These are phyloP conservation scores for Pouteria glomerata DNA, from an alignment of 148 eudicot species.

Conservation along the genomic window DNA sequence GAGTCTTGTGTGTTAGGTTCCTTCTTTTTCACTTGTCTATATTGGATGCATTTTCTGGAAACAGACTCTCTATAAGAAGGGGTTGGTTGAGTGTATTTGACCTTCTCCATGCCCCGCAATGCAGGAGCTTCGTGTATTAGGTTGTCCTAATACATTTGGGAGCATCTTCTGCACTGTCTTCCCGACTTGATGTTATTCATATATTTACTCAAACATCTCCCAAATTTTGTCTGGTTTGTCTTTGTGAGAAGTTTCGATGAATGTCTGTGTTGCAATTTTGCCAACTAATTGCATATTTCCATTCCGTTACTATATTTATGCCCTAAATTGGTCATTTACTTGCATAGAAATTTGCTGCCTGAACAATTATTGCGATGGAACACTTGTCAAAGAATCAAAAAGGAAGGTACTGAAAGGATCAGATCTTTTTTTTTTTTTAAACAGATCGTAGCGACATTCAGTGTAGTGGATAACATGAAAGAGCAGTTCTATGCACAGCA, in stretches of 20 bases:
- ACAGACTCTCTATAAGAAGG: too few species aligned
- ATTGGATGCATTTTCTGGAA: too few species aligned
- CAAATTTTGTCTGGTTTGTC: neutral
- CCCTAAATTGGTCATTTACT: neutral
- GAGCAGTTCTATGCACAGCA: conserved; percentile 71
- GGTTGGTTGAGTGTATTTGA: too few species aligned
- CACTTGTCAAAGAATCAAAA: too few species aligned
- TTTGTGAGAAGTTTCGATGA: neutral
- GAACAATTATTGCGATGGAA: neutral
- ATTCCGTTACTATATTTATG: neutral
- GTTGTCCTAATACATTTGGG: neutral
- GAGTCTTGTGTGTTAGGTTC: too few species aligned
- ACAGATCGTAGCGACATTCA: conserved; percentile 87
- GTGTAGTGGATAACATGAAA: conserved; percentile 96
- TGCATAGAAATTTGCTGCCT: neutral
- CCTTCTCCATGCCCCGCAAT: too few species aligned
- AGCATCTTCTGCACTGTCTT: neutral
- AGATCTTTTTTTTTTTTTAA: conserved; percentile 9
- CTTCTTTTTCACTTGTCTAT: too few species aligned
- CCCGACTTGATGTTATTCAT: neutral
- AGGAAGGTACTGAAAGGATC: neutral
- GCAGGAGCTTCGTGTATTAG: too few species aligned
- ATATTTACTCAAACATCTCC: neutral
- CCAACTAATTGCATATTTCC: neutral
- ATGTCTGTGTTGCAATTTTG: neutral